A percentile compares a stretch with the other conserved stretches of the same genome.
These are phyloP conservation scores for Fusarium caatingaense DNA, from an alignment of 2,329 filamentous ascomycete species.

Conservation along the genomic window DNA sequence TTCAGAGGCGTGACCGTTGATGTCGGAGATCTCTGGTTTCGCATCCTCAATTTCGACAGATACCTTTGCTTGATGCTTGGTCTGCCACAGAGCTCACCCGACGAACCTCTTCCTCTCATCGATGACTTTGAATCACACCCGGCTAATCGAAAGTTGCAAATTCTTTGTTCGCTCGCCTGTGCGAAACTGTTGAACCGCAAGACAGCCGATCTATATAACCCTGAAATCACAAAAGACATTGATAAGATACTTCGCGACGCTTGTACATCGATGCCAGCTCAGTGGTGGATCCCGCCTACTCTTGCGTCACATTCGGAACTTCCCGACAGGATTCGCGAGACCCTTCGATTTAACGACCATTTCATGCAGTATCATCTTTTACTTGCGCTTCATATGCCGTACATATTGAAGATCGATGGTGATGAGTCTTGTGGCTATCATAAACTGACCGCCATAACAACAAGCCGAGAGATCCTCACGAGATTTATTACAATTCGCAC, in stretches of 20 bases:
- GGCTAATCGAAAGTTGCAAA: conserved; percentile 58
- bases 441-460: conserved; percentile 56
- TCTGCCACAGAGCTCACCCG: conserved; percentile 55
- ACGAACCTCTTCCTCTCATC: conserved; percentile 51
- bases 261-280: conserved; percentile 53
- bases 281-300: conserved; percentile 61
- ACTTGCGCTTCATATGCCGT: conserved; percentile 65
- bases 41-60: conserved; percentile 58
- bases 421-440: conserved; percentile 58
- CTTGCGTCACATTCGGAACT: conserved; percentile 25
- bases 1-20: conserved; percentile 36
- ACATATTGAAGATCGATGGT: conserved; percentile 56
- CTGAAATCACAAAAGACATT: conserved; percentile 54
- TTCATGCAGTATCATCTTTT: conserved; percentile 63
- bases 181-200: conserved; percentile 61
- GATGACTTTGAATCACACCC: conserved; percentile 48
- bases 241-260: conserved; percentile 60
- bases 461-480: conserved; percentile 62
- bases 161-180: conserved; percentile 55
- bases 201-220: conserved; percentile 40
- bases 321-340: conserved; percentile 45
- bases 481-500: conserved; percentile 59
- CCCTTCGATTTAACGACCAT: conserved; percentile 56
- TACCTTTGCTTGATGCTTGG: conserved; percentile 62
- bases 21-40: conserved; percentile 58